Conservation (phyloP, 208 protist species). For the Wallacemonas sp. region DNA sequence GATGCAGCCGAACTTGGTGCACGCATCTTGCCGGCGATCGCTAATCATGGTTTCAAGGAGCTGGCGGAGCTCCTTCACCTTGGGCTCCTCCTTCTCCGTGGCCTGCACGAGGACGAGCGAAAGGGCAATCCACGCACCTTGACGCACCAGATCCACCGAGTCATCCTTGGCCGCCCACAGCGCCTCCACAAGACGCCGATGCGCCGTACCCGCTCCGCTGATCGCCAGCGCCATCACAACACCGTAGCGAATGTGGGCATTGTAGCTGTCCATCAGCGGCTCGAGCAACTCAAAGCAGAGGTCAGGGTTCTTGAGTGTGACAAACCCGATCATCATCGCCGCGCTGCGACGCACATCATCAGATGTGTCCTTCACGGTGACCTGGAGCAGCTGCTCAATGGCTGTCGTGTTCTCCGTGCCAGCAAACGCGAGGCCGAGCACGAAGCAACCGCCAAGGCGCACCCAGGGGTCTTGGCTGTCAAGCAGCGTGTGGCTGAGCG, state of each 20-base stretch:
- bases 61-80: constrained; percentile 88
- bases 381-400: constrained; percentile 95
- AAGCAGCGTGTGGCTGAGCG: constrained; percentile 92
- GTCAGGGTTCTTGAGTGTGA: constrained; percentile 95
- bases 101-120: constrained; percentile 97
- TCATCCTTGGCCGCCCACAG: constrained; percentile 95
- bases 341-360: constrained; percentile 99
- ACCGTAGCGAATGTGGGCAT: constrained; percentile 98
- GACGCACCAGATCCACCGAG: constrained; percentile 96
- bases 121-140: constrained; percentile 96
- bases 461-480: constrained; percentile 96
- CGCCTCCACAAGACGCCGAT: constrained; percentile 92
- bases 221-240: constrained; percentile 98
- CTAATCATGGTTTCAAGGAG: constrained; percentile 65
- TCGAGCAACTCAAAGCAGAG: constrained; percentile 86
- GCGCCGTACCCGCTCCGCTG: constrained; percentile 95
- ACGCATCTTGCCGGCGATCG: constrained; percentile 95
- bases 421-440: constrained; percentile 97
- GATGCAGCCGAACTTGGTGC: constrained; percentile 98
- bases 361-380: constrained; percentile 97
- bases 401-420: constrained; percentile 95
- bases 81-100: constrained; percentile 85
- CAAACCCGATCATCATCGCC: constrained; percentile 97
- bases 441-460: constrained; percentile 97
- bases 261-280: constrained; percentile 96